phyloP scores from a whole-genome alignment of 2,329 filamentous ascomycete species.

The Ceratocystis ficicola region DNA sequence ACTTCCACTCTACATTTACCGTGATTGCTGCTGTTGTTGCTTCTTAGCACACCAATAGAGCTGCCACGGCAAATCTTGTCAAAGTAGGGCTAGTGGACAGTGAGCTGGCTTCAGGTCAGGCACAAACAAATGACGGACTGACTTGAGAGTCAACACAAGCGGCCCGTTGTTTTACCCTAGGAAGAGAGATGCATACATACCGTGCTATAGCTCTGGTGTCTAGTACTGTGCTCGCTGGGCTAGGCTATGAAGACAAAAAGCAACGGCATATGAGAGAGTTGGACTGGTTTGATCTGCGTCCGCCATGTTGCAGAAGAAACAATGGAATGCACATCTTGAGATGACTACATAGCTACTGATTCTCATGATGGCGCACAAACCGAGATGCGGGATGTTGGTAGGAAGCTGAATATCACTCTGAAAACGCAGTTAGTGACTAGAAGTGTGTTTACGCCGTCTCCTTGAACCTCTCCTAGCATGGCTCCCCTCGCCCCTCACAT shows the following conservation, averaged over 20 bases:
- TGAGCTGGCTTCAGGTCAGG: not conserved
- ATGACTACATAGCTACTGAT: not conserved
- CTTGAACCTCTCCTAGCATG: not conserved
- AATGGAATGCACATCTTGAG: not conserved
- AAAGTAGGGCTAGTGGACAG: not conserved
- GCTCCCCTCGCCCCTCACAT: not conserved
- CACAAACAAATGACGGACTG: not conserved
- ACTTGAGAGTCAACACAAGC: not conserved
- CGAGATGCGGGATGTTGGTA: not conserved
- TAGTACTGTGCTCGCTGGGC: not conserved
- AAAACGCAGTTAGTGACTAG: no score
- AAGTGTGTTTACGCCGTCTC: no score
- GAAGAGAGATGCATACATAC: not conserved
- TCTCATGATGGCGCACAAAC: not conserved
- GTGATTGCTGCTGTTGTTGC: not conserved
- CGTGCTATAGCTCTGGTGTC: not conserved
- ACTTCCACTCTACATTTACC: not conserved
- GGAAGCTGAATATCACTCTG: not conserved
- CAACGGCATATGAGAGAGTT: not conserved
- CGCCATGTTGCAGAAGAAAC: not conserved
- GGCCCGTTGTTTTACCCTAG: constrained; percentile 2
- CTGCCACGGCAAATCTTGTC: not conserved
- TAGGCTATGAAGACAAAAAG: not conserved
- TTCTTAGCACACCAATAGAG: not conserved
- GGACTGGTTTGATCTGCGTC: not conserved